Percentiles rank a stretch among this genome's conserved stretches.
Conservation (phyloP, 768 basidiomycete genomes). For the Pulveroboletus sp. region DNA sequence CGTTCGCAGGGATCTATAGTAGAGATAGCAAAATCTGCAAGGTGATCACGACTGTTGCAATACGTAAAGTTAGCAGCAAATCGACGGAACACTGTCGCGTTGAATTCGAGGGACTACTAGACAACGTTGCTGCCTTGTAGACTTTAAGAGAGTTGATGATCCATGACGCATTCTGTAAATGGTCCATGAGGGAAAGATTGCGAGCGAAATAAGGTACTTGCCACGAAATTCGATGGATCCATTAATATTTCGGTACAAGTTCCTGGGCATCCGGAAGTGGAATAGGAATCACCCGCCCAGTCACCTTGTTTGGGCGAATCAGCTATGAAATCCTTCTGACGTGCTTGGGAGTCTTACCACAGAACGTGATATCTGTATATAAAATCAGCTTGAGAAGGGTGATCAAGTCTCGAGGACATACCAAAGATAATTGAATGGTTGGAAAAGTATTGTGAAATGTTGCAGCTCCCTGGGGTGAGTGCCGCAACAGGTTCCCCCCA, state of each 20-base stretch:
- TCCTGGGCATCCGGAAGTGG: conserved; percentile 69
- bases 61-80: conserved; percentile 5
- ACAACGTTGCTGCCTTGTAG: conserved; percentile 54
- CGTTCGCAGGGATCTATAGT: conserved; percentile 11
- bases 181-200: conserved; percentile 3
- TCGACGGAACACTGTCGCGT: neutral
- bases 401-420: conserved; percentile 31
- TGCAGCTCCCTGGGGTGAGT: conserved; percentile 49
- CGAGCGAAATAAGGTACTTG: conserved; percentile 30
- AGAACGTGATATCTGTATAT: conserved; percentile 70
- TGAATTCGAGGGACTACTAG: conserved; percentile 30
- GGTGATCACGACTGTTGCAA: conserved; percentile 4
- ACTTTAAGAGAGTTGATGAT: conserved; percentile 75
- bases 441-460: conserved; percentile 53
- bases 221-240: conserved; percentile 70
- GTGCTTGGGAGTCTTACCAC: conserved; percentile 44
- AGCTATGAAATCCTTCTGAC: neutral
- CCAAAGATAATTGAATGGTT: conserved; percentile 77
- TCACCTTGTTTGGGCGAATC: conserved; percentile 45
- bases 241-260: conserved; percentile 59
- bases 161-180: conserved; percentile 69
- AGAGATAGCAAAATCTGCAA: conserved; percentile 15
- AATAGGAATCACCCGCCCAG: conserved; percentile 82
- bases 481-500: conserved; percentile 69
- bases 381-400: conserved; percentile 12